Base-by-base conservation (phyloP, 164 flowering plant species). In the Sedum album region DNA sequence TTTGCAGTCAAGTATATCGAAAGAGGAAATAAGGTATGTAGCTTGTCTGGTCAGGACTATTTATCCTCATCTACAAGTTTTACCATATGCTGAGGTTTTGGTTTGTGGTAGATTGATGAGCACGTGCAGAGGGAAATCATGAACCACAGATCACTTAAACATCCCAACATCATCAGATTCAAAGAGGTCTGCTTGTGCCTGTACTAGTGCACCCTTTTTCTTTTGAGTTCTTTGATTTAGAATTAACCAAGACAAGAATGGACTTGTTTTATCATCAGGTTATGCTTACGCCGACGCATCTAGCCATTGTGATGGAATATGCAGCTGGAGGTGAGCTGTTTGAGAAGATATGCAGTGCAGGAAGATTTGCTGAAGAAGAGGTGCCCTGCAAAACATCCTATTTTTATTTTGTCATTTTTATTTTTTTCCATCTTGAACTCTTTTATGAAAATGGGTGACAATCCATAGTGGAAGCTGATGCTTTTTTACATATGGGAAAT, bases 121-220 rank as follows among this genome's bases (percentile, higher is more conserved):
- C 66, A 64, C 36, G 66, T 64, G 25, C 66, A 36, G 66, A 64
- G 66, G 66, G 66, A 64, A 44, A 64, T 64, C 17, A 64, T 64
- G 66, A 64, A 64, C 41, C 66, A 64, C 44, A 64, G 66, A 39
- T 64, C 66, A 35, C 44, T 64, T 2, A 64, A 36, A 44, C 66
- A 64, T 25, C 66, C 66, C 42, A 64, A 64, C 44, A 64, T 64
- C 44, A 64, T 64, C 66, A 64, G 44, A 64, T 64, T 64, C 66
- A 64, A 64, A 64, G 41, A 64, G 28, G 66, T 64, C 2, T 33
- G 21, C 17, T 2, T 20, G 4, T 33, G 10, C 46, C 10, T 41
- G 10, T 7, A 35, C 5, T 3, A 0, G 15, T 64, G 9, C 25
- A 31, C 4, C 25, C 41, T 33, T 64, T 14, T 20, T 7, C 46